phyloP scores from a whole-genome alignment of 2,329 filamentous ascomycete species.

The Leptographium galeiforme region DNA sequence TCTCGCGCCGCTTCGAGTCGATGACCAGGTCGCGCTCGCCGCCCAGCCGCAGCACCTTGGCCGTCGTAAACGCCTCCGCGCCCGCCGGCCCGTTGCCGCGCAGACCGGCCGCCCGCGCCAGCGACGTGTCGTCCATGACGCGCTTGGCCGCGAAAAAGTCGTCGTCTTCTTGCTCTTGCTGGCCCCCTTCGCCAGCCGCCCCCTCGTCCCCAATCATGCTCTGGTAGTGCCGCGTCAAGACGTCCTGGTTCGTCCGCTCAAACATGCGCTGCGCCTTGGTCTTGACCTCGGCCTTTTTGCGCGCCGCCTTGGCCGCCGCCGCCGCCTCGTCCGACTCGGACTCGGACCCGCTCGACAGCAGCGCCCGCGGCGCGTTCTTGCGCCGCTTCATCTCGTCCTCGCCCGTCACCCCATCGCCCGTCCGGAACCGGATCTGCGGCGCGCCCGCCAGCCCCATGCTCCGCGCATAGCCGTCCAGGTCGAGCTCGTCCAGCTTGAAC shows the following conservation, averaged over 20 bases:
- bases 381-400: constrained; percentile 64
- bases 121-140: constrained; percentile 59
- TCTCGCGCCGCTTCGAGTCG: constrained; percentile 90
- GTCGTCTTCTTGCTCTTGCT: constrained; percentile 20
- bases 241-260: constrained; percentile 88
- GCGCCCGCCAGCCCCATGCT: constrained; percentile 83
- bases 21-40: constrained; percentile 60
- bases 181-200: constrained; percentile 53
- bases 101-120: constrained; percentile 37
- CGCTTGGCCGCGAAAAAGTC: constrained; percentile 86
- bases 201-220: constrained; percentile 58
- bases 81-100: constrained; percentile 15
- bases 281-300: constrained; percentile 60
- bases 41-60: constrained; percentile 51
- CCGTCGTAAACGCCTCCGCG: constrained; percentile 23
- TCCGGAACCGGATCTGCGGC: constrained; percentile 85
- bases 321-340: constrained; percentile 25
- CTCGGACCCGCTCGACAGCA: constrained; percentile 51
- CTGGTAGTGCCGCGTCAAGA: constrained; percentile 84
- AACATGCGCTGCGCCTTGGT: constrained; percentile 99
- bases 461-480: constrained; percentile 72
- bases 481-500: constrained; percentile 71
- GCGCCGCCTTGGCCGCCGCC: constrained; percentile 19
- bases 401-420: constrained; percentile 35
- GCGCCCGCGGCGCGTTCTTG: constrained; percentile 71